A percentile compares a stretch with the other conserved stretches of the same genome.
Evolutionary conservation across 306 rosid genomes (phyloP).

Genomic region (Trichosanthes truncata): DNA sequence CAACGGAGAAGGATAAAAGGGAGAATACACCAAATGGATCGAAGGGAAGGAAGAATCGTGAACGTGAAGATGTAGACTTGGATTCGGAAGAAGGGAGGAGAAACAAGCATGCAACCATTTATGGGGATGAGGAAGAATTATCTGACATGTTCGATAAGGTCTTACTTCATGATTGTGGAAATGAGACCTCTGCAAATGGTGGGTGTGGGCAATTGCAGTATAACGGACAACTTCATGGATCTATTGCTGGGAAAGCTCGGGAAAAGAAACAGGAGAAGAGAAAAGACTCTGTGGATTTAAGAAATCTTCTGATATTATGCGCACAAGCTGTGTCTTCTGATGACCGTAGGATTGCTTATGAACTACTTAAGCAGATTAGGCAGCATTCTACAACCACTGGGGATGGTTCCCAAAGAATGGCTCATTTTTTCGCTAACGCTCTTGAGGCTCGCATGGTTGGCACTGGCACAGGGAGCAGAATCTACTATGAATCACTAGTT

Average conservation of each 20-base stretch:
- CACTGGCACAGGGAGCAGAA: slow-evolving; percentile 10
- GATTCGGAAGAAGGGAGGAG: slow-evolving; percentile 38
- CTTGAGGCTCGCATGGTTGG: slow-evolving; percentile 20
- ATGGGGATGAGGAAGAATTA: slow-evolving; percentile 35
- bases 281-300: slow-evolving; percentile 15
- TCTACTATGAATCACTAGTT: slow-evolving; percentile 1
- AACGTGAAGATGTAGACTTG: slow-evolving; percentile 18
- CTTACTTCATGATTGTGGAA: slow-evolving; percentile 23
- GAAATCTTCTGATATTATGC: slow-evolving; percentile 10
- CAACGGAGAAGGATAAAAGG: slow-evolving; percentile 23
- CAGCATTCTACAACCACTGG: slow-evolving; percentile 8
- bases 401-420: slow-evolving; percentile 17
- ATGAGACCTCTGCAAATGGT: slow-evolving; percentile 1
- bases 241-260: not conserved
- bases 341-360: slow-evolving; percentile 10
- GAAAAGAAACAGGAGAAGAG: slow-evolving; percentile 14
- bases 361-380: slow-evolving; percentile 15
- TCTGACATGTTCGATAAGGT: slow-evolving; percentile 43
- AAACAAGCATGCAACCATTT: slow-evolving; percentile 37
- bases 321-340: slow-evolving; percentile 15
- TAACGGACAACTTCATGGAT: slow-evolving; percentile 8
- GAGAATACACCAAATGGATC: slow-evolving; percentile 22
- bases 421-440: slow-evolving; percentile 15
- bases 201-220: slow-evolving; percentile 2
- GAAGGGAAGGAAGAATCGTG: slow-evolving; percentile 41